These are phyloP conservation scores for Dinochytrium kinnereticum DNA, from an alignment of 371 early-diverging fungal genomes.

Conservation along the genomic window DNA sequence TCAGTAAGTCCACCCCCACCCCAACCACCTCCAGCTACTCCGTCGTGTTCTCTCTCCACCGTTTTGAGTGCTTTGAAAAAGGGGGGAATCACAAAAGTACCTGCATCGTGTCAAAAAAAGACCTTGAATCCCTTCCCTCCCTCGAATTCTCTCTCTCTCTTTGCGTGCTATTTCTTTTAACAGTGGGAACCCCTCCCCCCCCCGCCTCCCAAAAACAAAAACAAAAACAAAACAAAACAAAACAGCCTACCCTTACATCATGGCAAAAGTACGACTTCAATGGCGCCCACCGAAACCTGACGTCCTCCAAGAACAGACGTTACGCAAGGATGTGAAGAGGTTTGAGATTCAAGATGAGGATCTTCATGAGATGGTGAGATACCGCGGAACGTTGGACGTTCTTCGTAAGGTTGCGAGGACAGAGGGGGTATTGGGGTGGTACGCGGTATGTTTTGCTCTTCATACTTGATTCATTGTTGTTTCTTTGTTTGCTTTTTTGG, in stretches of 20 bases:
- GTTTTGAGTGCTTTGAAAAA: too few species aligned
- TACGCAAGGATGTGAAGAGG: slow-evolving; percentile 6
- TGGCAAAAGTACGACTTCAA: slow-evolving; percentile 93
- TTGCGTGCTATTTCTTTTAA: neutral
- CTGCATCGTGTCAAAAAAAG: too few species aligned
- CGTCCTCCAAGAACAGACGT: slow-evolving; percentile 22
- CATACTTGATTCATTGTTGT: too few species aligned
- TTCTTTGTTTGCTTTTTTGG: too few species aligned
- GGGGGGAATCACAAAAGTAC: too few species aligned
- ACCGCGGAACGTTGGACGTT: slow-evolving; percentile 79
- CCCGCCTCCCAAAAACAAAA: too few species aligned
- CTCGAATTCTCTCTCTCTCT: too few species aligned
- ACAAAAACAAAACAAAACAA: neutral
- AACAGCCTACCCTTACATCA: slow-evolving; percentile 82
- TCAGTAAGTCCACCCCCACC: slow-evolving; percentile 29
- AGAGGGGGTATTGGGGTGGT: slow-evolving; percentile 85
- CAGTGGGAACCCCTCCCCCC: too few species aligned
- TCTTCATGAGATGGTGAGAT: slow-evolving; percentile 50
- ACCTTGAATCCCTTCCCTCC: too few species aligned
- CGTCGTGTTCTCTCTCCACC: too few species aligned
- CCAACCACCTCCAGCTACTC: neutral
- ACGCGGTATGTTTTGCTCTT: slow-evolving; percentile 43
- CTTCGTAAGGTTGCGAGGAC: slow-evolving; percentile 68
- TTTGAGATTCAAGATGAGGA: too few species aligned
- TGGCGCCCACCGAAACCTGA: slow-evolving; percentile 69